Percentiles rank a stretch among this genome's conserved stretches.
Conservation (phyloP, 345 rosid species). For the Dimocarpus longan region DNA sequence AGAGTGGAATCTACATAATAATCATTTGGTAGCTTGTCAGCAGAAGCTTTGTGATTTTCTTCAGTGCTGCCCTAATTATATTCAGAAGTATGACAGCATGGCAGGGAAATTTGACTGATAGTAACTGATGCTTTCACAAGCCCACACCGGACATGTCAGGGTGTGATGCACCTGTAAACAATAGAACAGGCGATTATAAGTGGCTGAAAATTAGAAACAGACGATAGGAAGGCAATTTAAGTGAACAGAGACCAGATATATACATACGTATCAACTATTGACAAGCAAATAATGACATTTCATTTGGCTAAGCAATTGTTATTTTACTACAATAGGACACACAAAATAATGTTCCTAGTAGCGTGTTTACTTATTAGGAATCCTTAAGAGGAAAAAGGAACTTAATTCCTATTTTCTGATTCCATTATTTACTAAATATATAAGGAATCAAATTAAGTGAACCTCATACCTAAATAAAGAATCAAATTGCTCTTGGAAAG, state of each 20-base stretch:
- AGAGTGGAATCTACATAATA: too few species aligned
- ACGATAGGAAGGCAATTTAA: not conserved
- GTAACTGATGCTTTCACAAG: not conserved
- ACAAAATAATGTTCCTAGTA: not conserved
- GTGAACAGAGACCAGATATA: too few species aligned
- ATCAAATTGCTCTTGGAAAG: too few species aligned
- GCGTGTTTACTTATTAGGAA: too few species aligned
- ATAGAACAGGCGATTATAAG: not conserved
- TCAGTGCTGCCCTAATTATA: not conserved
- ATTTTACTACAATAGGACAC: not conserved
- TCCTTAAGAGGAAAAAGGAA: too few species aligned
- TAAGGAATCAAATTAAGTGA: too few species aligned
- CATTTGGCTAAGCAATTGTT: not conserved
- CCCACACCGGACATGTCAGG: not conserved
- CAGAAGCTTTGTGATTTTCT: not conserved
- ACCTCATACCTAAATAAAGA: too few species aligned
- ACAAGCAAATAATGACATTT: not conserved
- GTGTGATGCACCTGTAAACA: constrained; percentile 5
- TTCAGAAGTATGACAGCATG: not conserved
- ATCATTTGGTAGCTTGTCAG: not conserved
- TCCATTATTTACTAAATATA: too few species aligned
- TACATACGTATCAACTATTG: not conserved
- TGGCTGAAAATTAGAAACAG: not conserved
- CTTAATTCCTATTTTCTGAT: too few species aligned
- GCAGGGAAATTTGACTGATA: not conserved